Conservation (phyloP, 768 basidiomycete species). For the Suillus placidus region DNA sequence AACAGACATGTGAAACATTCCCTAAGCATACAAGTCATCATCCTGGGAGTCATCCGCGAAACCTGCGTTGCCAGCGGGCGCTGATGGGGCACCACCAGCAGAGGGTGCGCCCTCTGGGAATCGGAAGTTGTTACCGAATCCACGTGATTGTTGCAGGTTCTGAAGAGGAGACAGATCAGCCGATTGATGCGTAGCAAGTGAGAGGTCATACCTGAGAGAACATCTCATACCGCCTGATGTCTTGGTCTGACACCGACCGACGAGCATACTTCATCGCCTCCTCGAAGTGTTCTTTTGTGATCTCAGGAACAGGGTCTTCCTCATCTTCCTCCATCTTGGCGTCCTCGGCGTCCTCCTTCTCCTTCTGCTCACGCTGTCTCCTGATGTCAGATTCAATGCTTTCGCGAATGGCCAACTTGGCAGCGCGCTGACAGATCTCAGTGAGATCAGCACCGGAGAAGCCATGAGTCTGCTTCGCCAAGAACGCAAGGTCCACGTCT, state of each 20-base stretch:
- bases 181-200: conserved; percentile 8
- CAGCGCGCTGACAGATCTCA: conserved; percentile 98
- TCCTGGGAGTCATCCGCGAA: conserved; percentile 87
- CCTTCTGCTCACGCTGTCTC: conserved; percentile 74
- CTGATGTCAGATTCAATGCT: conserved; percentile 93
- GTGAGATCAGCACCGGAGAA: conserved; percentile 99
- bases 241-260: conserved; percentile 94
- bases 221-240: conserved; percentile 98
- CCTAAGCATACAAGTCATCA: conserved; percentile 87
- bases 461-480: conserved; percentile 92
- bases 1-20: not conserved
- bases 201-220: conserved; percentile 74
- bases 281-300: conserved; percentile 93
- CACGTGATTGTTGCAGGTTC: conserved; percentile 90
- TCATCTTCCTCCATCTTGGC: conserved; percentile 74
- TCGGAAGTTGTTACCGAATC: conserved; percentile 95
- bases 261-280: conserved; percentile 98
- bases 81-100: conserved; percentile 37
- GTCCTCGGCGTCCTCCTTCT: conserved; percentile 78
- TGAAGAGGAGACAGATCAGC: conserved; percentile 32
- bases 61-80: conserved; percentile 66
- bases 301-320: conserved; percentile 84
- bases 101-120: conserved; percentile 81
- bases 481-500: conserved; percentile 82
- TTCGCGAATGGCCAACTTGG: conserved; percentile 95